Percentiles rank a stretch among this genome's conserved stretches.
These are phyloP conservation scores for Eragrostis tef DNA, from an alignment of 202 grass and related monocot species.

Conservation along the genomic window DNA sequence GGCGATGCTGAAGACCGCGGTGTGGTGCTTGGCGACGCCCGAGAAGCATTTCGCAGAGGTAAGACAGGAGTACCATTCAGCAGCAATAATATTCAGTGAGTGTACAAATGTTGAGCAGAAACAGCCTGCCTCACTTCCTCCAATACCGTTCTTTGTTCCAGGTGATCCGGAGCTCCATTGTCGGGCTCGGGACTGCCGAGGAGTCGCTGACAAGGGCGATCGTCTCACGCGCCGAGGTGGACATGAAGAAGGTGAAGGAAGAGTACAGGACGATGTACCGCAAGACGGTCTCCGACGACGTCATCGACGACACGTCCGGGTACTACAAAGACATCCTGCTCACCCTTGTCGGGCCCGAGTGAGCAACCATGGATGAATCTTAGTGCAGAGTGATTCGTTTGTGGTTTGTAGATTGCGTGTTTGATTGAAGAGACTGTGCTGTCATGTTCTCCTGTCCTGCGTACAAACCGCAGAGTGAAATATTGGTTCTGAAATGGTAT, in stretches of 20 bases:
- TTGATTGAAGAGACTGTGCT: not conserved
- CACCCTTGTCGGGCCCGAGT: slow-evolving; percentile 66
- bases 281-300: slow-evolving; percentile 60
- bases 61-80: not conserved
- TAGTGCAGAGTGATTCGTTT: not conserved
- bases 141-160: slow-evolving; percentile 11
- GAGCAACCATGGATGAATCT: not conserved
- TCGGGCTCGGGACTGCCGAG: slow-evolving; percentile 81
- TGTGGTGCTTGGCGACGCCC: slow-evolving; percentile 69
- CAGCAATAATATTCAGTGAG: no score
- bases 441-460: not conserved
- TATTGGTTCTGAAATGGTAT: not conserved
- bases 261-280: slow-evolving; percentile 73
- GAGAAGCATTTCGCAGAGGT: slow-evolving; percentile 90
- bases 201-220: slow-evolving; percentile 75
- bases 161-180: slow-evolving; percentile 74
- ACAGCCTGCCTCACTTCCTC: not conserved
- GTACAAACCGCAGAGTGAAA: not conserved
- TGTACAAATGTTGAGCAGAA: not conserved
- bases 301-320: slow-evolving; percentile 70
- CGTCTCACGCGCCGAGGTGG: slow-evolving; percentile 72
- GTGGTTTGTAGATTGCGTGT: not conserved
- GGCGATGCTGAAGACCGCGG: slow-evolving; percentile 64
- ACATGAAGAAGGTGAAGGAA: slow-evolving; percentile 80
- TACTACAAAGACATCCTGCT: slow-evolving; percentile 70